Conservation (phyloP, 176 grass and related monocot species). For the Oryza longistaminata region DNA sequence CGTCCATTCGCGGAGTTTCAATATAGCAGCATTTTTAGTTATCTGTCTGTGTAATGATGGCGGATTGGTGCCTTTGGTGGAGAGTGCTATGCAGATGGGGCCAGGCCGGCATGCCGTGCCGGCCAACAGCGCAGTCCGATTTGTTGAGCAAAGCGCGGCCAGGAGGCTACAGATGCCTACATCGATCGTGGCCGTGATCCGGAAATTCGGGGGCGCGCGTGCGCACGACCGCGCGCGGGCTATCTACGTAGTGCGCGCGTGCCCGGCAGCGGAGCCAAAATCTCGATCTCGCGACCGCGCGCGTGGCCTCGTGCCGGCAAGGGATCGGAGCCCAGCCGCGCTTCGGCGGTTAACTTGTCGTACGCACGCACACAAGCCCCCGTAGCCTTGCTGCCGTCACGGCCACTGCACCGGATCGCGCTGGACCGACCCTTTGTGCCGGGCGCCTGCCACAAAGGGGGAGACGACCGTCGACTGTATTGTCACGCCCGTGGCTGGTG, state of each 20-base stretch:
- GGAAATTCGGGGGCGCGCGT: conserved; percentile 32
- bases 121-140: not conserved
- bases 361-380: no score
- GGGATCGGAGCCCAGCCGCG: no score
- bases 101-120: not conserved
- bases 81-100: not conserved
- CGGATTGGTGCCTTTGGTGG: conserved; percentile 1
- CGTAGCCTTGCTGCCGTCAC: no score
- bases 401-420: no score
- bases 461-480: no score
- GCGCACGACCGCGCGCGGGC: conserved; percentile 15
- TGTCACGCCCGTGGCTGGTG: no score
- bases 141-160: conserved; percentile 3
- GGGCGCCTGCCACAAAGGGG: no score
- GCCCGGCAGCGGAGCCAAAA: not conserved
- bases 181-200: conserved; percentile 4
- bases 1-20: not conserved
- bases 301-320: not conserved
- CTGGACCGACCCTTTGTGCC: no score
- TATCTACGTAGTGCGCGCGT: conserved; percentile 18
- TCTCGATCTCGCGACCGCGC: not conserved
- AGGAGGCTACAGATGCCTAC: not conserved
- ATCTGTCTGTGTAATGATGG: conserved; percentile 1
- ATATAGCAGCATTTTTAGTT: not conserved
- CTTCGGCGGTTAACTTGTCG: no score